These are phyloP conservation scores for Asclepias syriaca DNA, from an alignment of 257 asterid species.

Conservation along the genomic window DNA sequence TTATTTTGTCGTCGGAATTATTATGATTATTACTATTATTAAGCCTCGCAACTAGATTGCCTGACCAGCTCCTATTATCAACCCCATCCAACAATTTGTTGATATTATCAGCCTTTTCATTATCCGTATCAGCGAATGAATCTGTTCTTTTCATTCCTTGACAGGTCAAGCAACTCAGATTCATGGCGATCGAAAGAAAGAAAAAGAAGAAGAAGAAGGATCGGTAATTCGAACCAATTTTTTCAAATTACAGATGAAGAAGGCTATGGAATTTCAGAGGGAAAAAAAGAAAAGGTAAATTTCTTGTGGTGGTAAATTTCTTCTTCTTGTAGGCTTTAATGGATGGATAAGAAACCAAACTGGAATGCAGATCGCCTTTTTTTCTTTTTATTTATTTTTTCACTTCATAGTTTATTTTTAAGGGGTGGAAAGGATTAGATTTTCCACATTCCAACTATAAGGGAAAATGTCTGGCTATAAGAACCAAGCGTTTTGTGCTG, in stretches of 20 bases:
- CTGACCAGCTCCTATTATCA: constrained; percentile 40
- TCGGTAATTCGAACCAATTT: background rate
- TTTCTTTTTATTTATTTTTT: background rate
- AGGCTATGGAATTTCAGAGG: background rate
- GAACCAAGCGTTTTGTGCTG: background rate
- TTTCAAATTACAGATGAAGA: background rate
- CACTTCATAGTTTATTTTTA: background rate
- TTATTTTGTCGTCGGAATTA: background rate
- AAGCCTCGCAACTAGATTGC: constrained; percentile 26
- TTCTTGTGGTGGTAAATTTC: background rate
- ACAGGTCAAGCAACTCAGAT: constrained; percentile 21
- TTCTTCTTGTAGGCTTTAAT: background rate
- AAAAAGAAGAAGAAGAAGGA: too few species aligned
- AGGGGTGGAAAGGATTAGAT: background rate
- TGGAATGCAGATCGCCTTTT: too few species aligned
- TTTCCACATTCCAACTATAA: background rate
- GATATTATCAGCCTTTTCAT: constrained; percentile 14
- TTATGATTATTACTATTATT: background rate
- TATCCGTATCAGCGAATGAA: constrained; percentile 12
- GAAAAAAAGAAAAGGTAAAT: background rate
- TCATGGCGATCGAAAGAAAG: constrained; percentile 8
- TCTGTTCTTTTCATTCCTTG: constrained; percentile 17
- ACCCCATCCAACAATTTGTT: constrained; percentile 15
- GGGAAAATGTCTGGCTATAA: background rate
- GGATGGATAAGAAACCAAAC: background rate